Percentiles rank a stretch among this genome's conserved stretches.
phyloP scores from a whole-genome alignment of 257 asterid species.

The Apocynum venetum region DNA sequence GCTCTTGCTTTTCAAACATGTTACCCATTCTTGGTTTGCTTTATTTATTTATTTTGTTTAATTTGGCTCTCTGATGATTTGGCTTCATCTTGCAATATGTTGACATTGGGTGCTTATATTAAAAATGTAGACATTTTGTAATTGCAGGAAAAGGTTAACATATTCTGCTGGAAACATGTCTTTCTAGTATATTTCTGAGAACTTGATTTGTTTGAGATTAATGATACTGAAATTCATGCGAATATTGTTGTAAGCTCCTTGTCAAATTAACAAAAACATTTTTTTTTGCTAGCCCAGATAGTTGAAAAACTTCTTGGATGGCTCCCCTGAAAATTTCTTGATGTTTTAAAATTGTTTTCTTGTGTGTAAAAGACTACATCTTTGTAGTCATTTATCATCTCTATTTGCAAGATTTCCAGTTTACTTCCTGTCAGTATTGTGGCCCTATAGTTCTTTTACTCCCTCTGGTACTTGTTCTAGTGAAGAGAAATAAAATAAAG shows the following conservation, averaged over 20 bases:
- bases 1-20: neutral
- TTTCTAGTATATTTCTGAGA: neutral
- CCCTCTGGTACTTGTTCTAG: neutral
- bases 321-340: neutral
- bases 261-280: neutral
- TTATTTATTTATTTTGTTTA: neutral
- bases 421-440: neutral
- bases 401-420: neutral
- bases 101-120: neutral
- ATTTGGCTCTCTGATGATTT: neutral
- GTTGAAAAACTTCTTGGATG: neutral
- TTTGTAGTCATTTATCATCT: neutral
- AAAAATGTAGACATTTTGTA: neutral
- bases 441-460: neutral
- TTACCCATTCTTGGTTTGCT: neutral
- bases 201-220: neutral
- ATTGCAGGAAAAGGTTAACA: neutral
- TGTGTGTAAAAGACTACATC: neutral
- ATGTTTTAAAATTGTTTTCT: neutral
- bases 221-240: neutral
- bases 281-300: neutral
- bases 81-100: neutral
- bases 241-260: neutral
- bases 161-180: neutral
- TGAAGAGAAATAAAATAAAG: neutral